Evolutionary conservation across 495 filamentous ascomycete species (phyloP), one percentile per base, ranked within the genome.

Genomic region (Poronia punctata): DNA sequence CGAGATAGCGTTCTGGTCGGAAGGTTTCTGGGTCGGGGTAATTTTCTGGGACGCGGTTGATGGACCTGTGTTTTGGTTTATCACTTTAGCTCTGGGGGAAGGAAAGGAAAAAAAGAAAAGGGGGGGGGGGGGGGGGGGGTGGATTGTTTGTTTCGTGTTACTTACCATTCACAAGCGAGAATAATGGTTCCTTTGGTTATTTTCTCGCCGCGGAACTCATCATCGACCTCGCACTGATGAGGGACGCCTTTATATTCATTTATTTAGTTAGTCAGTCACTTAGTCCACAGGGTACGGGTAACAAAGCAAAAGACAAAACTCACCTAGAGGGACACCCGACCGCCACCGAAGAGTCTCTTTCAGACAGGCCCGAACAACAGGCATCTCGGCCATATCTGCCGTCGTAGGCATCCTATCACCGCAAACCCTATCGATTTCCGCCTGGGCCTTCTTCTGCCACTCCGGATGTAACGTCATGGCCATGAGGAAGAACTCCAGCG

Each of bases 281-380:
- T 17, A 12, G 5, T 24, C 20, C n/a, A n/a, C n/a, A n/a, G n/a
- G 35, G 32, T 14, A 18, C 27, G 20, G 39, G 8, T 5, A 34
- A 14, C 7, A 22, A 9, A 19, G 2, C 4, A 19, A 19, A 12
- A 33, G 16, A 17, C 16, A 22, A n/a, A n/a, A 47, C 62, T 50
- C 45, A 67, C 65, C 67, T 0, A 71, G 56, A 11, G 67, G 67
- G 8, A 70, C 66, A 20, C 66, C 66, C 12, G 76, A 78, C 25
- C 74, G 57, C 79, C 79, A 82, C 33, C 80, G 68, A 12, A 76
- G 46, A 16, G 71, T 70, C 57, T 83, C 79, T 53, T 78, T 75
- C 26, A 81, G 55, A 23, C 76, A 71, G 5, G 79, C 78, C 10
- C 76, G 56, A 16, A 82, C 61, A 0, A 55, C 71, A 1, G 71